Base-by-base conservation (phyloP, 2,329 filamentous ascomycete genomes). In the Colletotrichum tamarilloi region DNA sequence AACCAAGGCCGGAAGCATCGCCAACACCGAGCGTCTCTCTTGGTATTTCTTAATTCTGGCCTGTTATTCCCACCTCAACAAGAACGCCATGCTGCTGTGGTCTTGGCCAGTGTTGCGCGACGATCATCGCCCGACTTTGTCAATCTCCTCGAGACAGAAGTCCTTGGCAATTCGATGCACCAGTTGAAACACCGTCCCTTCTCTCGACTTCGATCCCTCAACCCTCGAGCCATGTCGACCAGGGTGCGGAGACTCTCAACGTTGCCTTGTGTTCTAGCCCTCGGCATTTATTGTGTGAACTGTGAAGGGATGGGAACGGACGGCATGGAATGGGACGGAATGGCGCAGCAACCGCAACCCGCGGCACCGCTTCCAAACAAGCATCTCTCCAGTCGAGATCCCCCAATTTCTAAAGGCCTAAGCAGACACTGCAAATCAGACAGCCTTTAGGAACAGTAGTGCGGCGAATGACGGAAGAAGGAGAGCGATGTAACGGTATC, bases 81-180 rank as follows among this genome's bases (percentile, higher is more conserved):
- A 24, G 28, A 42, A 22, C 63, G 26, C 32, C 14, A 30, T 19
- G n/a, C 53, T 14, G 14, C 38, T n/a, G 14, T 28, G 42, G 46
- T 35, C 59, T 64, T 68, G 66, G 59, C 70, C 42, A 24, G 42
- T 26, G 58, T 26, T 63, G 69, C 56, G 62, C 60, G 56, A 62
- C 62, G 22, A 71, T 62, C 62, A 71, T 65, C 60, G 26, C 60
- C 56, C 62, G 38, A 57, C 28, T 55, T 57, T 62, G 67, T 57
- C 65, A 58, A 73, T 66, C 46, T 71, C 49, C 58, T 71, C 71
- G 62, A 65, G 60, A 73, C 71, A 46, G 30, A 38, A 12, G 56
- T 24, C 67, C 71, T 73, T 62, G 71, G 67, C 67, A 66, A 56
- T 73, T 57, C 60, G 71, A 66, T 62, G 71, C 71, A 62, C 49